Conservation (phyloP, 2,329 filamentous ascomycete genomes). For the Aspergillus fumigatiaffinis region DNA sequence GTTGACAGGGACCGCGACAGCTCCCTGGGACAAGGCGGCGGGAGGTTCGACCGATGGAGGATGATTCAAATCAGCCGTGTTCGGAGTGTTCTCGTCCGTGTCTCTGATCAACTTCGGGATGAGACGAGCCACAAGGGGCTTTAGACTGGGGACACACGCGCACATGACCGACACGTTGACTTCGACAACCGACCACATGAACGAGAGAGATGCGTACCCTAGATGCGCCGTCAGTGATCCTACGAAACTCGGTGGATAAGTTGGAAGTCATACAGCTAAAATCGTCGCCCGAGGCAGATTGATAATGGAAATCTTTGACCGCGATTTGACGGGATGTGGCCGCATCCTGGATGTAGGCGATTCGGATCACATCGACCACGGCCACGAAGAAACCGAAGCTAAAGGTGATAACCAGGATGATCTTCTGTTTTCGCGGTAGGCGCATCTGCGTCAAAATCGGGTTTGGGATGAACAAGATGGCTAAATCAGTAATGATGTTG, state of each 20-base stretch:
- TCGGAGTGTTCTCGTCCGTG: slow-evolving; percentile 25
- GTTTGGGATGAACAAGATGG: slow-evolving; percentile 81
- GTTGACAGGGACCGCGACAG: slow-evolving; percentile 1
- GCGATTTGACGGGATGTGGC: slow-evolving; percentile 37
- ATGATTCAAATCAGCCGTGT: slow-evolving; percentile 8
- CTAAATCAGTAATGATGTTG: slow-evolving; percentile 87
- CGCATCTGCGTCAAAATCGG: slow-evolving; percentile 84
- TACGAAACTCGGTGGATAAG: neutral
- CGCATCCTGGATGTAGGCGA: slow-evolving; percentile 82
- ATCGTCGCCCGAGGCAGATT: slow-evolving; percentile 45
- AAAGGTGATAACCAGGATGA: slow-evolving; percentile 82
- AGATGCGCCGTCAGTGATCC: slow-evolving; percentile 36
- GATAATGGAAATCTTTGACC: slow-evolving; percentile 24
- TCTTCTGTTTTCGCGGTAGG: slow-evolving; percentile 79
- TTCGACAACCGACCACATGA: slow-evolving; percentile 93
- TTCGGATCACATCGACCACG: slow-evolving; percentile 81
- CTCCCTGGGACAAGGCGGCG: slow-evolving; percentile 10
- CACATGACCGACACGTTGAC: slow-evolving; percentile 88
- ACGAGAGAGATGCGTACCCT: slow-evolving; percentile 76
- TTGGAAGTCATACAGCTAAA: slow-evolving; percentile 45
- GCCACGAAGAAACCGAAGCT: slow-evolving; percentile 82
- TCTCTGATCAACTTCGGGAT: slow-evolving; percentile 56
- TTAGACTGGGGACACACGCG: slow-evolving; percentile 86
- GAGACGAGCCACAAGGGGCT: slow-evolving; percentile 70
- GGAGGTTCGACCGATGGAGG: neutral